Percentiles rank a stretch among this genome's conserved stretches.
phyloP scores from a whole-genome alignment of 2,329 filamentous ascomycete species.

The Fusarium sp. region DNA sequence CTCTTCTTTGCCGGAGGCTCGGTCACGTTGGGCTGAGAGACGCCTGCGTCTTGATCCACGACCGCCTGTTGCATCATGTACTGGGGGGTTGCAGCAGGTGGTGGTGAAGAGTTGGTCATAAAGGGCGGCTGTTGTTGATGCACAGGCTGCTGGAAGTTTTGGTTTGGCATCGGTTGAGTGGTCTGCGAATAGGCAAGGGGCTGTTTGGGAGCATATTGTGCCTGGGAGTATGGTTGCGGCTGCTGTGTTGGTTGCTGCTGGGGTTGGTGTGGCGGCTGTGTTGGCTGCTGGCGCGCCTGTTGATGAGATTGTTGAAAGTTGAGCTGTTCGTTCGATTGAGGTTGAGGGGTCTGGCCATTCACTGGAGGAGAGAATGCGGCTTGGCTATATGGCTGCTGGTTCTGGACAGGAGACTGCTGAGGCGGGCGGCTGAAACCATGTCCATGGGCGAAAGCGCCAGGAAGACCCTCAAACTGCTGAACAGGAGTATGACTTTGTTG shows the following conservation, averaged over 20 bases:
- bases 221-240: conserved; percentile 34
- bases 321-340: conserved; percentile 38
- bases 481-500: conserved; percentile 51
- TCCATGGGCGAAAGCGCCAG: conserved; percentile 42
- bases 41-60: conserved; percentile 36
- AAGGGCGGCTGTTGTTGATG: conserved; percentile 39
- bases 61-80: conserved; percentile 41
- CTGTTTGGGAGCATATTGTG: conserved; percentile 40
- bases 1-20: conserved; percentile 54
- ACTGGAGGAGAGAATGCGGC: conserved; percentile 41
- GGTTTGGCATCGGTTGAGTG: conserved; percentile 23
- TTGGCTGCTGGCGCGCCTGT: conserved; percentile 41
- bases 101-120: conserved; percentile 30
- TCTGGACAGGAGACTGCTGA: conserved; percentile 48
- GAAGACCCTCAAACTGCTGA: conserved; percentile 48
- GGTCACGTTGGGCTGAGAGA: conserved; percentile 31
- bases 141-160: conserved; percentile 40
- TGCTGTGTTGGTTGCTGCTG: conserved; percentile 32
- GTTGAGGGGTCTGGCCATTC: conserved; percentile 44
- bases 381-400: conserved; percentile 43
- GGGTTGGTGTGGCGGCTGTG: conserved; percentile 35
- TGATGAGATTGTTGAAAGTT: conserved; percentile 41
- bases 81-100: conserved; percentile 34
- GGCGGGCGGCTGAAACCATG: conserved; percentile 43
- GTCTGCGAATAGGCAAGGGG: conserved; percentile 32